Evolutionary conservation across 2,329 filamentous ascomycete species (phyloP), one percentile per base, ranked within the genome.

Genomic region (Penicillium sp.): DNA sequence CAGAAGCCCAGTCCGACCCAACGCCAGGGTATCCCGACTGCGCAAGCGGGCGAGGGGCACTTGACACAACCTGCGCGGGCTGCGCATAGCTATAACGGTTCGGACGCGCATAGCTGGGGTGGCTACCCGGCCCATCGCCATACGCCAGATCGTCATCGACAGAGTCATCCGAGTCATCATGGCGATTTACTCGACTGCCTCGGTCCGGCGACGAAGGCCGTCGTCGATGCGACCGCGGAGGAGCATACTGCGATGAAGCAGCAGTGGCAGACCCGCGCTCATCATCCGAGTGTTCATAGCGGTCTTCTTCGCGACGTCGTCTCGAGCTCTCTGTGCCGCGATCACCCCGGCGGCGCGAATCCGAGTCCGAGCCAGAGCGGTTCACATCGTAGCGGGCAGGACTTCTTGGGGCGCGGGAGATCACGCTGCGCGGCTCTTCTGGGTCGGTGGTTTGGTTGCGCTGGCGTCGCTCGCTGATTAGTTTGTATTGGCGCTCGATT

Each of bases 101-200:
- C 1, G 64, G 63, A 34, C 61, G 58, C 16, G 61, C 66, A 58
- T 73, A 71, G 49, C 67, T 68, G 1, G 69, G 61, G 52, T 69
- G 66, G 18, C 42, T 50, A 3, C 64, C 63, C 0, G 55, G 57
- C 5, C 42, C 49, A 27, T 71, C 68, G 1, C 70, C 70, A 44
- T 72, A 72, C 3, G 67, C 69, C n/a, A 72, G 59, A 30, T 69
- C 67, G 39, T 70, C 67, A 39, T 71, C 64, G 4, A 58, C 61
- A 5, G 67, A 65, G 29, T 64, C 47, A 9, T 54, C 64, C 34
- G 59, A 59, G 44, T 64, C 60, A n/a, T 59, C 16, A 4, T 29
- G 27, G n/a, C n/a, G n/a, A n/a, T 49, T 58, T 8, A 59, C 61
- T 22, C 50, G 52, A 41, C 46, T 47, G 10, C 46, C 47, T 25